Base-by-base conservation (phyloP, 2,329 filamentous ascomycete species). In the Eurotiales sp. region DNA sequence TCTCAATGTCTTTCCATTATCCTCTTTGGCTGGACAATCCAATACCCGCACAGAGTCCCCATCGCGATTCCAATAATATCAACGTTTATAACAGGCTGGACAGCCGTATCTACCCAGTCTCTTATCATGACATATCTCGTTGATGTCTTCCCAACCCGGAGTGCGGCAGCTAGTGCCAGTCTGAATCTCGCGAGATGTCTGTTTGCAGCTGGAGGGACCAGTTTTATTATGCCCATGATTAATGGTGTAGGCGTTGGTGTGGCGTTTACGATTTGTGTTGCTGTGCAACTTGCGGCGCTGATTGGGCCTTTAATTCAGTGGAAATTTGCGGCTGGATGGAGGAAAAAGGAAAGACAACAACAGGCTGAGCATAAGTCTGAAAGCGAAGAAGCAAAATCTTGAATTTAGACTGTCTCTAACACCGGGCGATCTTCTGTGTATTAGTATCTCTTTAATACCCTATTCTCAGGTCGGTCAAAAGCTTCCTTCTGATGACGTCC, bases 181-280 rank as follows among this genome's bases (percentile, higher is more conserved):
- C 58, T 81, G 21, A 82, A 82, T 55, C 66, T 82, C 2, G 74
- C 75, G 0, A 61, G 78, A 32, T 82, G 78, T 54, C 56, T 80
- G 2, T 69, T 79, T 27, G 78, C 74, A 0, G 79, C 79, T 0
- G 77, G 72, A 3, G 76, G 75, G 0, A 79, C 77, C 0, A 76
- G 73, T 17, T 71, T 75, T 10, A 66, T 79, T 2, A 73, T 77
- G 63, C 77, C 77, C 0, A 68, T 81, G 63, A 70, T 80, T 6
- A 64, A 74, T 46, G 64, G 59, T 1, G 67, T 78, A 39, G 77
- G 74, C 0, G 70, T 73, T 40, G 77, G 77, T 0, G 63, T 64
- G 54, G 69, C 74, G 0, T 80, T 79, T 52, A 77, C 76, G 0
- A 66, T 78, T 10, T 76, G 73, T 55, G 70, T 65, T 14, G 64